A percentile compares a stretch with the other conserved stretches of the same genome.
phyloP scores from a whole-genome alignment of 2,329 filamentous ascomycete species.

The Fusarium incarnatum region DNA sequence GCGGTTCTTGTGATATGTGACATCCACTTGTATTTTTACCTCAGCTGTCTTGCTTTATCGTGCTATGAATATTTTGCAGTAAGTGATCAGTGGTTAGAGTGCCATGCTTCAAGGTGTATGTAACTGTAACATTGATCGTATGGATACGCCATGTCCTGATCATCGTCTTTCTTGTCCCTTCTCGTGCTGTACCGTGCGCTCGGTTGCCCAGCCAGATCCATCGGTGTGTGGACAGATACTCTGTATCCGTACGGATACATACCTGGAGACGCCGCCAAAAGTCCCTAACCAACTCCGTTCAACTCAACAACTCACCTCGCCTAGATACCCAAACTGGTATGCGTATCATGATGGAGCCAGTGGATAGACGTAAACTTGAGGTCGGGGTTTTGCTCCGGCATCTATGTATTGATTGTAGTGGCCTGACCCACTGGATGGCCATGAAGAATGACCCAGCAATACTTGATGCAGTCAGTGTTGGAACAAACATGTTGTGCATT shows the following conservation, averaged over 20 bases:
- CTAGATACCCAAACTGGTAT: not conserved
- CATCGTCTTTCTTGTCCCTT: constrained; percentile 1
- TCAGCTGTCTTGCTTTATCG: not conserved
- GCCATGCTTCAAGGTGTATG: not conserved
- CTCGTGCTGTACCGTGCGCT: not conserved
- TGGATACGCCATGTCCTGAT: not conserved
- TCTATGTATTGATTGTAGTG: not conserved
- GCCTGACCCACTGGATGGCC: not conserved
- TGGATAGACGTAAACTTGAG: not conserved
- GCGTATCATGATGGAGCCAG: not conserved
- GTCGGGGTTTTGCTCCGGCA: not conserved
- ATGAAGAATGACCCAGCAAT: constrained; percentile 2
- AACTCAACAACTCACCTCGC: not conserved
- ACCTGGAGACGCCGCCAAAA: constrained; percentile 4
- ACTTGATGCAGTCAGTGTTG: not conserved
- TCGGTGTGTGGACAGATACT: not conserved
- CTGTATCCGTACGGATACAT: not conserved
- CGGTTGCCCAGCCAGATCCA: constrained; percentile 17
- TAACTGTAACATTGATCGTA: constrained; percentile 11
- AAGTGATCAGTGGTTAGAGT: not conserved
- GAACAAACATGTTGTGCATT: constrained; percentile 12
- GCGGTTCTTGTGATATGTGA: constrained; percentile 4
- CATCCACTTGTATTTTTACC: not conserved
- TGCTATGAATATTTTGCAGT: constrained; percentile 8
- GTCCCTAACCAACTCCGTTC: not conserved